phyloP scores from a whole-genome alignment of 2,329 filamentous ascomycete genomes.

The Ophiocordyceps camponoti-rufipedis region DNA sequence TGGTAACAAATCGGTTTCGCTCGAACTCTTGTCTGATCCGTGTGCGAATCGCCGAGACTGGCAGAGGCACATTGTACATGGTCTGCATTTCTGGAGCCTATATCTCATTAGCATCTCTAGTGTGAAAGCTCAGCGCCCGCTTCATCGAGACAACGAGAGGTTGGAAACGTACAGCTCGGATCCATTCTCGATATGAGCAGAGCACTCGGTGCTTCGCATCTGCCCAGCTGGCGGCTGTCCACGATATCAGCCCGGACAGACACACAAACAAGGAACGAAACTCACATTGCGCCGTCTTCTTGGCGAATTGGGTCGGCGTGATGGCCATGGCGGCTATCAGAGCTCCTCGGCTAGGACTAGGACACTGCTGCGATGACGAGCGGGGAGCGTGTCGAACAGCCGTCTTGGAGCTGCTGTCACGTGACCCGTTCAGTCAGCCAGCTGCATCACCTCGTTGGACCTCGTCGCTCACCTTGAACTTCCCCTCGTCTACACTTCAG shows the following conservation, averaged over 20 bases:
- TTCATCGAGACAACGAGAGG: neutral
- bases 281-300: conserved; percentile 62
- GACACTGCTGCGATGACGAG: conserved; percentile 4
- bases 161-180: conserved; percentile 63
- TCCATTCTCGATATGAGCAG: conserved; percentile 84
- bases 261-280: conserved; percentile 4
- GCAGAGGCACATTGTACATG: conserved; percentile 89
- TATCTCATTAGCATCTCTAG: neutral
- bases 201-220: conserved; percentile 81
- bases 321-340: conserved; percentile 54
- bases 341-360: conserved; percentile 11
- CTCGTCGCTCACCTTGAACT: too few species aligned
- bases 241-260: conserved; percentile 15
- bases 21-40: conserved; percentile 96
- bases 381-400: neutral
- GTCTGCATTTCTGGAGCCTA: conserved; percentile 93
- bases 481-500: neutral
- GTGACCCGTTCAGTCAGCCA: neutral
- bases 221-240: conserved; percentile 64
- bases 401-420: neutral
- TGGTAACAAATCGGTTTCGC: conserved; percentile 80
- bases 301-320: conserved; percentile 81
- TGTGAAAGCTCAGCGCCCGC: neutral
- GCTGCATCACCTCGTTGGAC: neutral
- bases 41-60: conserved; percentile 72